phyloP scores from a whole-genome alignment of 768 basidiomycete genomes.

The Boletales sp. region DNA sequence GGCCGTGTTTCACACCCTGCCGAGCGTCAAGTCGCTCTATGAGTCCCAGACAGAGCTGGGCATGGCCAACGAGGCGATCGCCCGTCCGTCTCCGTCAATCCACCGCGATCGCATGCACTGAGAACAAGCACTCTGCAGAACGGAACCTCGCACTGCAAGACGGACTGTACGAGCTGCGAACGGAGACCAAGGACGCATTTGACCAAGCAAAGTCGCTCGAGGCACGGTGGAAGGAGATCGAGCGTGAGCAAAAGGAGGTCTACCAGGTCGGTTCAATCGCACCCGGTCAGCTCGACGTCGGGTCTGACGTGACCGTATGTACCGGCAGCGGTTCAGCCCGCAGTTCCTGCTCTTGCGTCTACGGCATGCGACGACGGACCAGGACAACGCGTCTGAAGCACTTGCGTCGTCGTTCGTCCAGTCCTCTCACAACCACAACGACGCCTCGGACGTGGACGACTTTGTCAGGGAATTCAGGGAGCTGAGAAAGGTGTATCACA shows the following conservation, averaged over 20 bases:
- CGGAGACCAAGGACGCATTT: constrained; percentile 84
- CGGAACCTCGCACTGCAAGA: constrained; percentile 77
- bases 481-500: constrained; percentile 86
- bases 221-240: constrained; percentile 79
- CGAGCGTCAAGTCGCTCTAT: constrained; percentile 70
- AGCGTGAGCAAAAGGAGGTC: constrained; percentile 82
- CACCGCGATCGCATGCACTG: constrained; percentile 2
- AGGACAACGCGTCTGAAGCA: constrained; percentile 86
- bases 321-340: constrained; percentile 72
- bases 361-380: constrained; percentile 82
- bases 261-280: constrained; percentile 64
- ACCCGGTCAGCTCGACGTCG: not conserved
- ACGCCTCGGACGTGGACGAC: constrained; percentile 63
- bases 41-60: constrained; percentile 75
- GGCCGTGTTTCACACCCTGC: constrained; percentile 78
- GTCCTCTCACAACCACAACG: constrained; percentile 39
- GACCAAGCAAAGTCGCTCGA: constrained; percentile 83
- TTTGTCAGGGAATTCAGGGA: constrained; percentile 90
- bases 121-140: constrained; percentile 39
- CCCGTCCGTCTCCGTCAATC: constrained; percentile 51
- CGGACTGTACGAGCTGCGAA: constrained; percentile 65
- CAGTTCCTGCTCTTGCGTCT: constrained; percentile 88
- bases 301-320: constrained; percentile 12
- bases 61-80: constrained; percentile 81
- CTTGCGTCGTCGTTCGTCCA: constrained; percentile 83